Base-by-base conservation (phyloP, 768 basidiomycete genomes). In the Russula vinacea region DNA sequence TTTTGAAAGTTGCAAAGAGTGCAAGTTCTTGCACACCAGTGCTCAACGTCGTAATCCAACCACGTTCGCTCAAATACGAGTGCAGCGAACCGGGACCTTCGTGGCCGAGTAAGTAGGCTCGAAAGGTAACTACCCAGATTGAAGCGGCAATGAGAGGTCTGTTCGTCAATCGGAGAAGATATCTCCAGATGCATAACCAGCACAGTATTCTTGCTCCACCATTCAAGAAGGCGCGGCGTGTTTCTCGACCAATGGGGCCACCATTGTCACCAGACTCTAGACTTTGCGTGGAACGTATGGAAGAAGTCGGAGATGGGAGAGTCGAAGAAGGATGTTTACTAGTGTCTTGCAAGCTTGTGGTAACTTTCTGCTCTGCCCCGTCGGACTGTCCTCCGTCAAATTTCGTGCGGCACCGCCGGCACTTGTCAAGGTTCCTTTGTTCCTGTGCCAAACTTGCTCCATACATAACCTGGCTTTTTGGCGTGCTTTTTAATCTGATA, bases 401-500 rank as follows among this genome's bases (percentile, higher is more conserved):
- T 81, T 76, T 67, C 78, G 81, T 4, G 86, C n/a, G n/a, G n/a
- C n/a, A n/a, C n/a, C n/a, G n/a, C n/a, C 90, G 0, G 84, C 84
- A 62, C 79, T 78, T 6, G 81, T 86, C 72, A 91, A 78, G 70
- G 86, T 93, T 37, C 85, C 84, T 53, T 84, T 82, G 74, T 90
- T 90, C 7, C 94, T 94, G 22, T 92, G 2, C 95, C 94, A 71
- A 98, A 98, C 72, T 97, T 98, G 64, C 81, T 83, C 88, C 93
- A 98, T 3, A 84, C 83, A 73, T 96, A 93, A 6, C 87, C 90
- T 2, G 79, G 78, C 69, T 84, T 86, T 62, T 86, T 88, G 55
- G 95, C 83, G 69, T 88, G 82, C 74, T 98, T 98, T 75, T 90
- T 92, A 29, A 98, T 76, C 74, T 99, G 96, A 76, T 90, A 98